Conservation (phyloP, 2,329 filamentous ascomycete species). For the Clonostachys rhizophaga region DNA sequence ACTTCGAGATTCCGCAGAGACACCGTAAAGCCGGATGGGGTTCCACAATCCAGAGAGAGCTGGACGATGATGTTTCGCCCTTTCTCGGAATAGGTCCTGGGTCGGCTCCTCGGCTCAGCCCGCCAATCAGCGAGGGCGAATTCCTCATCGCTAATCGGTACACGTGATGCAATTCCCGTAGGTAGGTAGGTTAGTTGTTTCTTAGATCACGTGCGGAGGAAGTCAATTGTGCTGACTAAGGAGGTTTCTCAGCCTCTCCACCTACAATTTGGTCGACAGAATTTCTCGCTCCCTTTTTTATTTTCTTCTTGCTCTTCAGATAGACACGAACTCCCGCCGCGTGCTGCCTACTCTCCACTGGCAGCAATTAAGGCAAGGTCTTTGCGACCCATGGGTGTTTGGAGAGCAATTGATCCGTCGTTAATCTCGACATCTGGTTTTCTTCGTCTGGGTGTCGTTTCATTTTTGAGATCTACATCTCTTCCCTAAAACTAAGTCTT, state of each 20-base stretch:
- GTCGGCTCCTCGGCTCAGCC: conserved; percentile 38
- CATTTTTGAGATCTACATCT: conserved; percentile 55
- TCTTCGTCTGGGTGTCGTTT: conserved; percentile 47
- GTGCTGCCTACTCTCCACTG: background rate
- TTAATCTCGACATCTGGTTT: conserved; percentile 50
- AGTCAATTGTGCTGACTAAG: conserved; percentile 1
- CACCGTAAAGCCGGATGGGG: background rate
- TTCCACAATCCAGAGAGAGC: background rate
- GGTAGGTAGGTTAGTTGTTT: background rate
- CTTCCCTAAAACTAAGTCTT: background rate
- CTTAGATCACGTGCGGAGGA: conserved; percentile 11
- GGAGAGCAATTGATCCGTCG: conserved; percentile 47
- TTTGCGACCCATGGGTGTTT: conserved; percentile 28
- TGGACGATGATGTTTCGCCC: conserved; percentile 9
- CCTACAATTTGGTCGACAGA: conserved; percentile 4
- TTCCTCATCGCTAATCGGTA: conserved; percentile 27
- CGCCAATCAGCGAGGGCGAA: conserved; percentile 30
- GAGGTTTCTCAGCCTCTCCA: conserved; percentile 2
- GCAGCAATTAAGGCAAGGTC: conserved; percentile 17
- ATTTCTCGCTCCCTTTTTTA: conserved; percentile 12
- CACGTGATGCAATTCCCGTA: conserved; percentile 4
- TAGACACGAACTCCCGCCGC: conserved; percentile 43
- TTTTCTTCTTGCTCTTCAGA: conserved; percentile 34
- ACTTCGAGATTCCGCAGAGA: conserved; percentile 2
- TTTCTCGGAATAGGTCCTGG: conserved; percentile 7